phyloP scores from a whole-genome alignment of 495 filamentous ascomycete species.

The Neurospora sp. region DNA sequence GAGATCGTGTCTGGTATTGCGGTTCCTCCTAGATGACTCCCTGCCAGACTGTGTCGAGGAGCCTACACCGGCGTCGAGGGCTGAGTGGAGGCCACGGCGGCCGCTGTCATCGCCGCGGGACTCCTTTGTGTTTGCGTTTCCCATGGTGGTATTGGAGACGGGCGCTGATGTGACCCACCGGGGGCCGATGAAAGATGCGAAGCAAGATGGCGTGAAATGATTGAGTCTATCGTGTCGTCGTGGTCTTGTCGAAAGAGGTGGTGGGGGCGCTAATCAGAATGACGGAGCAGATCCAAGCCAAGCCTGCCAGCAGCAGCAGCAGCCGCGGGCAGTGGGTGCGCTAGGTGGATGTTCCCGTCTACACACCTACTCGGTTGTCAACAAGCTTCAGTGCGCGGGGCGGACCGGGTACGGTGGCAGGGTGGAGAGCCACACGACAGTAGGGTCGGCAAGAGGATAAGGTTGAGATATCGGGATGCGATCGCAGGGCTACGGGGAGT shows the following conservation, averaged over 20 bases:
- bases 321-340: not conserved
- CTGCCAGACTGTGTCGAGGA: constrained; percentile 14
- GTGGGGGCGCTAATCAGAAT: not conserved
- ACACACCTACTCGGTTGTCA: not conserved
- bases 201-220: not conserved
- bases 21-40: constrained; percentile 14
- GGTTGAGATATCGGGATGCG: not conserved
- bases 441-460: not conserved
- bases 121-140: constrained; percentile 24
- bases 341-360: not conserved
- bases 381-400: not conserved
- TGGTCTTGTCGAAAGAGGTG: not conserved
- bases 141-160: constrained; percentile 12
- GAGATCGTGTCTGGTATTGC: constrained; percentile 20
- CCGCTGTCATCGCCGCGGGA: constrained; percentile 15
- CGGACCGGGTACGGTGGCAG: not conserved
- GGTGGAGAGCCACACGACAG: not conserved
- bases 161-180: not conserved
- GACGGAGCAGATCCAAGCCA: not conserved
- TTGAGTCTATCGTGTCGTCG: not conserved
- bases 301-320: not conserved
- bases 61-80: constrained; percentile 7
- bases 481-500: not conserved
- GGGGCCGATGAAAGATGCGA: not conserved
- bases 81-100: constrained; percentile 16